A percentile compares a stretch with the other conserved stretches of the same genome.
phyloP scores from a whole-genome alignment of 2,329 filamentous ascomycete genomes.

The Cladobotryum protrusum region DNA sequence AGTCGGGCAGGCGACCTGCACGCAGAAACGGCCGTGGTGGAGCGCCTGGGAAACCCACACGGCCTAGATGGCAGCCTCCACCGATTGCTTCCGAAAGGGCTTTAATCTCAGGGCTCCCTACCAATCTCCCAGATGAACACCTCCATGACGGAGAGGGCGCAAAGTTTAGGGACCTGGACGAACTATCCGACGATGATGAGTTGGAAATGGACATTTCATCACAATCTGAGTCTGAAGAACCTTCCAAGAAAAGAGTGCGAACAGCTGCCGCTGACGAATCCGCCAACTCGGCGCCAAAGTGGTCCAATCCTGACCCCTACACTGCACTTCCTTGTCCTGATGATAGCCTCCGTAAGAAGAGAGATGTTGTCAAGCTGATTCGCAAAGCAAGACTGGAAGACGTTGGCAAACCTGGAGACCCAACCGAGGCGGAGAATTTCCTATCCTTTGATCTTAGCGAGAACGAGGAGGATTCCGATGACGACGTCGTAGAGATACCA shows the following conservation, averaged over 20 bases:
- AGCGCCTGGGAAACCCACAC: constrained; percentile 20
- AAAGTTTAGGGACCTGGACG: constrained; percentile 50
- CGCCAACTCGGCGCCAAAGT: constrained; percentile 59
- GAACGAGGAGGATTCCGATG: constrained; percentile 20
- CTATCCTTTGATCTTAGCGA: constrained; percentile 71
- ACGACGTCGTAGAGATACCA: constrained; percentile 14
- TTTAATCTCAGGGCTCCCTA: constrained; percentile 39
- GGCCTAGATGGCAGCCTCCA: constrained; percentile 30
- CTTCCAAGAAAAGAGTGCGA: constrained; percentile 31
- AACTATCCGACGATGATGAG: constrained; percentile 58
- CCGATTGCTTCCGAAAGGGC: constrained; percentile 43
- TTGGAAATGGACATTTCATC: constrained; percentile 57
- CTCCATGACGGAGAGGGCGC: constrained; percentile 40
- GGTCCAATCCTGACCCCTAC: constrained; percentile 96
- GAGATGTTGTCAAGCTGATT: constrained; percentile 84
- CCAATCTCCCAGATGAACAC: constrained; percentile 38
- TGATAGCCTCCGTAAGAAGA: constrained; percentile 66
- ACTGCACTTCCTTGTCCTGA: constrained; percentile 77
- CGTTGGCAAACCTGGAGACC: constrained; percentile 41
- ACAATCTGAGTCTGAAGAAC: constrained; percentile 30
- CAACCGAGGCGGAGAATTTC: constrained; percentile 69
- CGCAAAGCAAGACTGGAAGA: constrained; percentile 74
- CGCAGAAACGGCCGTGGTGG: constrained; percentile 22
- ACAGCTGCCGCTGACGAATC: constrained; percentile 24
- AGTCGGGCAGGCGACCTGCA: constrained; percentile 14